Evolutionary conservation across 306 rosid species (phyloP).

Genomic region (Cucurbita maxima): DNA sequence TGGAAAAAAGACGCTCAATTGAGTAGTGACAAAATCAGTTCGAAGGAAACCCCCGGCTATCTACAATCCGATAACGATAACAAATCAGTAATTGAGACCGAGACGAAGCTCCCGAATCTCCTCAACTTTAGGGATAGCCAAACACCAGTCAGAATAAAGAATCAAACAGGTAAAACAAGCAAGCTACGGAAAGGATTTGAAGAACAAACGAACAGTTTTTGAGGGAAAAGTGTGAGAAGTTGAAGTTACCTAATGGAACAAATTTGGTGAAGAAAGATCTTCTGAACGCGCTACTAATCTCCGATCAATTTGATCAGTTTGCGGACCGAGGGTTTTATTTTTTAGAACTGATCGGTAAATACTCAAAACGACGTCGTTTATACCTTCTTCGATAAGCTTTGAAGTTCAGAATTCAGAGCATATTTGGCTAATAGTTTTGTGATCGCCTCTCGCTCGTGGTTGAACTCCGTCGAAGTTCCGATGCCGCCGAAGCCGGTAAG

Average conservation of each 20-base stretch:
- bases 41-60: not conserved
- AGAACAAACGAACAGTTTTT: not conserved
- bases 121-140: not conserved
- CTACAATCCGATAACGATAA: not conserved
- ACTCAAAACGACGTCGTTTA: not conserved
- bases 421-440: not conserved
- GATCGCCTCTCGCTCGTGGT: not conserved
- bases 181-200: not conserved
- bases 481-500: slow-evolving; percentile 16
- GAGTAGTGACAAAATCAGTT: not conserved
- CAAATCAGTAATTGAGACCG: not conserved
- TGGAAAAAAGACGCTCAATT: not conserved
- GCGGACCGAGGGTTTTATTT: no score
- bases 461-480: not conserved
- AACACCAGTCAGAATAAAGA: not conserved
- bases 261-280: not conserved
- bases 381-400: not conserved
- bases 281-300: not conserved
- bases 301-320: not conserved
- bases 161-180: not conserved
- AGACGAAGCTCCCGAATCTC: not conserved
- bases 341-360: not conserved
- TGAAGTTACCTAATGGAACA: not conserved
- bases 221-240: not conserved
- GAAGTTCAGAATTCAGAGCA: not conserved